phyloP scores from a whole-genome alignment of 2,329 filamentous ascomycete species.

The Tolypocladium nubicola region DNA sequence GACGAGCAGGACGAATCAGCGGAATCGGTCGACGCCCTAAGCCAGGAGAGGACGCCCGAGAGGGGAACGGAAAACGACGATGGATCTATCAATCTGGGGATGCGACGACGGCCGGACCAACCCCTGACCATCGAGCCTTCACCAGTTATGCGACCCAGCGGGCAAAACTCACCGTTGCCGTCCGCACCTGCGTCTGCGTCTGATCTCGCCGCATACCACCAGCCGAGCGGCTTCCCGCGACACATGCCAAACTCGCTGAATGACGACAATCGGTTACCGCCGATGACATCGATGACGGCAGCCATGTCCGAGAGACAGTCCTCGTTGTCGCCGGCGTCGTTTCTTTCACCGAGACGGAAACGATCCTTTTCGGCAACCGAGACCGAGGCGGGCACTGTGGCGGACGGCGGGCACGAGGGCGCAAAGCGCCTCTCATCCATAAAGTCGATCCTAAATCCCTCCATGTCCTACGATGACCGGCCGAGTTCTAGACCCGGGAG shows the following conservation, averaged over 20 bases:
- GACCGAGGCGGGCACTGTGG: conserved; percentile 29
- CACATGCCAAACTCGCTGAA: conserved; percentile 29
- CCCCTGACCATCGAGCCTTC: conserved; percentile 37
- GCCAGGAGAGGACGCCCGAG: conserved; percentile 29
- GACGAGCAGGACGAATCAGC: conserved; percentile 38
- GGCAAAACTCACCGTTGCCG: conserved; percentile 32
- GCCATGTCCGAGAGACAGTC: conserved; percentile 37
- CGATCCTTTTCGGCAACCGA: conserved; percentile 56
- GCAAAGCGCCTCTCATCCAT: conserved; percentile 62
- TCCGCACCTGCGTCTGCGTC: conserved; percentile 28
- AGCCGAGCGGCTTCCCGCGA: conserved; percentile 28
- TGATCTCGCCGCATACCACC: conserved; percentile 42
- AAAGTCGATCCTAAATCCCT: conserved; percentile 62
- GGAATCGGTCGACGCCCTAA: conserved; percentile 29
- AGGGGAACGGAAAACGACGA: conserved; percentile 51
- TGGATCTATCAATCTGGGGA: conserved; percentile 53
- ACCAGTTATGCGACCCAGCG: conserved; percentile 29
- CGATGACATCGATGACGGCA: conserved; percentile 36
- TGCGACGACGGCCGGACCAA: conserved; percentile 37
- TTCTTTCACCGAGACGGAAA: conserved; percentile 51
- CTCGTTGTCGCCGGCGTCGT: conserved; percentile 50
- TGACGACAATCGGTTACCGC: conserved; percentile 49
- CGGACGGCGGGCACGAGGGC: conserved; percentile 32
- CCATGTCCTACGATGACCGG: conserved; percentile 14
- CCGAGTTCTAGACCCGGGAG: conserved; percentile 17